These are phyloP conservation scores for Pisolithus tinctorius DNA, from an alignment of 768 basidiomycete species.

Conservation along the genomic window DNA sequence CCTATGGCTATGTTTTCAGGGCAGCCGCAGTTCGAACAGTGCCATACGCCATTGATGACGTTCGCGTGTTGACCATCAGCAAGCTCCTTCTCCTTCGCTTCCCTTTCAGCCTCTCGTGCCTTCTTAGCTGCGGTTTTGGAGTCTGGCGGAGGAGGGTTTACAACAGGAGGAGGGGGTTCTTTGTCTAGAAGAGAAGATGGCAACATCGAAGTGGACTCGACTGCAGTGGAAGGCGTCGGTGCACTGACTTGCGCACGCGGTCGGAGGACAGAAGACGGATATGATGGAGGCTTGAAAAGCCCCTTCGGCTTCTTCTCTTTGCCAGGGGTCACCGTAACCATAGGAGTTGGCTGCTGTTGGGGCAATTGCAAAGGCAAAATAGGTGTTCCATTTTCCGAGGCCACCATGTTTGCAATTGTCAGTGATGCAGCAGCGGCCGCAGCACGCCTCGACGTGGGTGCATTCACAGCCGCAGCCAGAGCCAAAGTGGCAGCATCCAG, in stretches of 20 bases:
- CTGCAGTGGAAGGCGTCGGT: slow-evolving; percentile 63
- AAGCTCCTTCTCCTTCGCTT: slow-evolving; percentile 80
- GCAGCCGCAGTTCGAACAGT: slow-evolving; percentile 92
- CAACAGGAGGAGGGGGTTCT: slow-evolving; percentile 43
- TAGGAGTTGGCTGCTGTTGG: slow-evolving; percentile 32
- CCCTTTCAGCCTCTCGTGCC: slow-evolving; percentile 68
- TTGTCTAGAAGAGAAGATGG: slow-evolving; percentile 52
- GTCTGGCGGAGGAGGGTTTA: slow-evolving; percentile 35
- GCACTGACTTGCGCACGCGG: slow-evolving; percentile 54
- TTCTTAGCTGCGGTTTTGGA: slow-evolving; percentile 49
- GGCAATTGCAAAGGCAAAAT: slow-evolving; percentile 37
- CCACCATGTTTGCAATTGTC: slow-evolving; percentile 90
- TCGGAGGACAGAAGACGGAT: slow-evolving; percentile 46
- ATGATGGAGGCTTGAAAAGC: slow-evolving; percentile 65
- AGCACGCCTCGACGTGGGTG: slow-evolving; percentile 69
- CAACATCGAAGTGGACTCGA: slow-evolving; percentile 48
- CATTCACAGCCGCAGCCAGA: slow-evolving; percentile 53
- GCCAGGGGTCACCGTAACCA: slow-evolving; percentile 31
- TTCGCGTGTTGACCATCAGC: slow-evolving; percentile 79
- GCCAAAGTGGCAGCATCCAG: slow-evolving; percentile 67
- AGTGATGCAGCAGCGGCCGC: slow-evolving; percentile 79
- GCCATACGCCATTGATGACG: slow-evolving; percentile 82
- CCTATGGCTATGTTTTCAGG: slow-evolving; percentile 84
- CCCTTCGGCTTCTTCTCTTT: slow-evolving; percentile 70
- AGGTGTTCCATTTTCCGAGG: slow-evolving; percentile 77